phyloP scores from a whole-genome alignment of 2,329 filamentous ascomycete species.

The Xenoacremonium recifei region DNA sequence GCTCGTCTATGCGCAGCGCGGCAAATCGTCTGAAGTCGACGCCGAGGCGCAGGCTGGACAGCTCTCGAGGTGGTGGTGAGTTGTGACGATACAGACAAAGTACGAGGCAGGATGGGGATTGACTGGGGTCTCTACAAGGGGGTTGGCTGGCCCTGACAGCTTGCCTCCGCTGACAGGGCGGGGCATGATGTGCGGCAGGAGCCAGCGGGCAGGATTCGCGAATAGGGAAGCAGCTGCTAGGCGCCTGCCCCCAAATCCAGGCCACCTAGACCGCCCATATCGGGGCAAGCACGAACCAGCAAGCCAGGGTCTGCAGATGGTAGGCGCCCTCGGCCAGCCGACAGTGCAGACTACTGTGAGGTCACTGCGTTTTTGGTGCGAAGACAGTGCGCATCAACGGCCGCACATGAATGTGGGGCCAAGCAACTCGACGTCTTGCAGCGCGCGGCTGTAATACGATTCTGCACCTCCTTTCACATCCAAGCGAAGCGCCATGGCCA shows the following conservation, averaged over 20 bases:
- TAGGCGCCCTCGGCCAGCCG: not conserved
- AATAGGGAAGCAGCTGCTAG: not conserved
- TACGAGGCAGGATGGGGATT: too few relatives aligned
- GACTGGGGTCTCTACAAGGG: too few relatives aligned
- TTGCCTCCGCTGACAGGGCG: too few relatives aligned
- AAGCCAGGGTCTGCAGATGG: too few relatives aligned
- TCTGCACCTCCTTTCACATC: conserved; percentile 17
- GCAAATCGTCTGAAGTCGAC: not conserved
- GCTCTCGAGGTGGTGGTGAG: not conserved
- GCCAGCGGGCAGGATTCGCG: not conserved
- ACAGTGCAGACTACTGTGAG: conserved; percentile 15
- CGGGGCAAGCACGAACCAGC: not conserved
- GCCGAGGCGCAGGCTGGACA: not conserved
- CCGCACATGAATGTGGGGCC: conserved; percentile 18
- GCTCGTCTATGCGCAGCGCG: not conserved
- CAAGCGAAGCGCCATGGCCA: conserved; percentile 17
- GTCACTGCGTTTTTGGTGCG: not conserved
- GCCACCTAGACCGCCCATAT: not conserved
- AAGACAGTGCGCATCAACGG: conserved; percentile 17
- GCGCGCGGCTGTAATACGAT: conserved; percentile 23
- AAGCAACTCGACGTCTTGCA: conserved; percentile 15
- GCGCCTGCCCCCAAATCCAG: not conserved
- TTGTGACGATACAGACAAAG: not conserved
- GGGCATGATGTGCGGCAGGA: too few relatives aligned
- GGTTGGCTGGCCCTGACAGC: too few relatives aligned